Percentiles rank a stretch among this genome's conserved stretches.
Conservation (phyloP, 345 rosid genomes). For the Clarkia xantiana region DNA sequence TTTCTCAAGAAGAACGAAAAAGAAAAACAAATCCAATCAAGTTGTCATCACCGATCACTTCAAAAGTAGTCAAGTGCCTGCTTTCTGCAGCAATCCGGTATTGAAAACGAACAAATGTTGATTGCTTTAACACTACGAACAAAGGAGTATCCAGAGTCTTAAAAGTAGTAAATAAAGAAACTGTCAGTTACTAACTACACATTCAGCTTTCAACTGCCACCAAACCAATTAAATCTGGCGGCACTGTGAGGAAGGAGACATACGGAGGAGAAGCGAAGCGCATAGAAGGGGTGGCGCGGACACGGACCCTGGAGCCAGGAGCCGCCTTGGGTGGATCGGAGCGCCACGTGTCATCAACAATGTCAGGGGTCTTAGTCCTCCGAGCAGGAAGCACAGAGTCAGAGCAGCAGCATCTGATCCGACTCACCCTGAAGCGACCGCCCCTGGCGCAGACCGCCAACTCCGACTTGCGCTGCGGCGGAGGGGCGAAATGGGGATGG, state of each 20-base stretch:
- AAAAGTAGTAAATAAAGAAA: too few relatives aligned
- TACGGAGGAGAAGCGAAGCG: constrained; percentile 80
- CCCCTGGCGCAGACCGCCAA: constrained; percentile 14
- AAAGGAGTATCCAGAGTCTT: too few relatives aligned
- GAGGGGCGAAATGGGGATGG: constrained; percentile 5
- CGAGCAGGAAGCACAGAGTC: constrained; percentile 48
- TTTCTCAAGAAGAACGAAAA: too few relatives aligned
- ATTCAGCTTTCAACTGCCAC: neutral
- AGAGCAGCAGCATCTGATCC: constrained; percentile 41
- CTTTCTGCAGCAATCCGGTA: too few relatives aligned
- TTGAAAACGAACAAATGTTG: too few relatives aligned
- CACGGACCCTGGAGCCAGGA: constrained; percentile 24
- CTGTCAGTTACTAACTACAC: too few relatives aligned
- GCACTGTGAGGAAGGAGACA: neutral
- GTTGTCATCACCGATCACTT: too few relatives aligned
- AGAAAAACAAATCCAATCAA: too few relatives aligned
- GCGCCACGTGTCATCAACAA: constrained; percentile 37
- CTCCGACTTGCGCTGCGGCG: constrained; percentile 10
- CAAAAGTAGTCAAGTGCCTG: too few relatives aligned
- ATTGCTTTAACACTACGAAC: too few relatives aligned
- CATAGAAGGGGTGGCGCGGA: constrained; percentile 45
- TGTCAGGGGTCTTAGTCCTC: constrained; percentile 27
- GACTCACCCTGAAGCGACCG: constrained; percentile 12
- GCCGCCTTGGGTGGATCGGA: constrained; percentile 36
- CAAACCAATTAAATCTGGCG: neutral